Evolutionary conservation across 2,329 filamentous ascomycete genomes (phyloP).

Genomic region (Botrytis squamosa): DNA sequence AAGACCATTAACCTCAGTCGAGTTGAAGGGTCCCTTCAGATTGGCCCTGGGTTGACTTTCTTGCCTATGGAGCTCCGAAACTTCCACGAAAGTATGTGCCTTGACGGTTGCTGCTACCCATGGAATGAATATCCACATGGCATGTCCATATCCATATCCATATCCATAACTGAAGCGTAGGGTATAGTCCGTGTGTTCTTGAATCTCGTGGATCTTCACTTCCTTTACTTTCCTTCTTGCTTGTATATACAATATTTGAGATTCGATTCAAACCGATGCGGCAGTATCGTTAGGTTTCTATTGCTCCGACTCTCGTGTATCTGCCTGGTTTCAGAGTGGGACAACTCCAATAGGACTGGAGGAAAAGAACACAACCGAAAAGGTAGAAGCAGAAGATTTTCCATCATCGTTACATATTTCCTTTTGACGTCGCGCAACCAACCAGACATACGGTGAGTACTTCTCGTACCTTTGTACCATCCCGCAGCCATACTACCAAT

Average conservation of each 20-base stretch:
- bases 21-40: constrained; percentile 7
- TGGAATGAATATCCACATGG: constrained; percentile 4
- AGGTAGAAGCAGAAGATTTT: constrained; percentile 3
- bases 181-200: constrained; percentile 18
- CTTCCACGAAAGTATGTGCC: not conserved
- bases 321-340: constrained; percentile 20
- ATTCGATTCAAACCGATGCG: not conserved
- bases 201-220: constrained; percentile 19
- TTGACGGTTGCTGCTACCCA: constrained; percentile 10
- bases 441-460: constrained; percentile 19
- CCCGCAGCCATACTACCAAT: not conserved
- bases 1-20: not conserved
- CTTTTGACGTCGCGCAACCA: constrained; percentile 20
- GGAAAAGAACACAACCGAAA: constrained; percentile 5
- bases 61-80: constrained; percentile 1
- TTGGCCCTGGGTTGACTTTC: not conserved
- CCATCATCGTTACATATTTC: constrained; percentile 12
- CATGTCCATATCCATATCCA: not conserved
- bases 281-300: constrained; percentile 14
- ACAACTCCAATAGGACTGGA: constrained; percentile 17
- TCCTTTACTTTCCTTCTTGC: constrained; percentile 13
- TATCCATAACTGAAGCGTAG: not conserved
- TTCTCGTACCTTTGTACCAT: constrained; percentile 12
- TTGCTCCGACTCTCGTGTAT: constrained; percentile 9
- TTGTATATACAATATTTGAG: not conserved